phyloP scores from a whole-genome alignment of 2,329 filamentous ascomycete species.

The Venturia nashicola region DNA sequence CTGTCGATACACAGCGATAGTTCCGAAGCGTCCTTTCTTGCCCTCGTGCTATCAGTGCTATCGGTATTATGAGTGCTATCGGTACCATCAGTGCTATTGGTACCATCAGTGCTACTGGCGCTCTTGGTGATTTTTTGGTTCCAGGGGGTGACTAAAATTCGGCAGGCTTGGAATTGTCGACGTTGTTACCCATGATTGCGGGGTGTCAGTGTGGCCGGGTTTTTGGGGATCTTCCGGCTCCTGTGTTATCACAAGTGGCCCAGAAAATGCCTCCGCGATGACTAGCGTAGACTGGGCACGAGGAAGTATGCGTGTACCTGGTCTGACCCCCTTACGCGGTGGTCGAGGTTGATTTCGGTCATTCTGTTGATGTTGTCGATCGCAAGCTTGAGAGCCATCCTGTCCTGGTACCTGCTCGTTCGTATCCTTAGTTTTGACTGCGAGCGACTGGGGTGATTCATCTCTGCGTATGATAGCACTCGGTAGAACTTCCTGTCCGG shows the following conservation, averaged over 20 bases:
- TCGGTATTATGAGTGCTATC: no score
- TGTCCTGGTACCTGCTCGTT: neutral
- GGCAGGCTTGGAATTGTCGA: no score
- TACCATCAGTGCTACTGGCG: no score
- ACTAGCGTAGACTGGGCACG: neutral
- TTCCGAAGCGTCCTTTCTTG: no score
- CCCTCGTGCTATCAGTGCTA: no score
- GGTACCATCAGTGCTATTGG: no score
- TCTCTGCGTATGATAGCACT: neutral
- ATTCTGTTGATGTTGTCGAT: neutral
- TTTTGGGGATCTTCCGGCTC: neutral
- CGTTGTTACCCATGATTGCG: no score
- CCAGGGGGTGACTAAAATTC: no score
- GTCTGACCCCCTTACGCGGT: neutral
- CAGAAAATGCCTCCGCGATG: neutral
- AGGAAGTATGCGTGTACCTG: neutral
- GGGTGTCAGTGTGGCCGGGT: neutral
- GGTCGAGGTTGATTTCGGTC: neutral
- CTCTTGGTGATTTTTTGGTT: no score
- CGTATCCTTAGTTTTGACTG: neutral
- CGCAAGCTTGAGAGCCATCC: neutral
- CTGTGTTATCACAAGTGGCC: neutral
- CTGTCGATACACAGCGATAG: neutral
- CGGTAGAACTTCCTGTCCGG: neutral
- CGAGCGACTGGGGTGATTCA: neutral